Conservation (phyloP, 306 rosid species). For the Sphenostylis stenocarpa region DNA sequence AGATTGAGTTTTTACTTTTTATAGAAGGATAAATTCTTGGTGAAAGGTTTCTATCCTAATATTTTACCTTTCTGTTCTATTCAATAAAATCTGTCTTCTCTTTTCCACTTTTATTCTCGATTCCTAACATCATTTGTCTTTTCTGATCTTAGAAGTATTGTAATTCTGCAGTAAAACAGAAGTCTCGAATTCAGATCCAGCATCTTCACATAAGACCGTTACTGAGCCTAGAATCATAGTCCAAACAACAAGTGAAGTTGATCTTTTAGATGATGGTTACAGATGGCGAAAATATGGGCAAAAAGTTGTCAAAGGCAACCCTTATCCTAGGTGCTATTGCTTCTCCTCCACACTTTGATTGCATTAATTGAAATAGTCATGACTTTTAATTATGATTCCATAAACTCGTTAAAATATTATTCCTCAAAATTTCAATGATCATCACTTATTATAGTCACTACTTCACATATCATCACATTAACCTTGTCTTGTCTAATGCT, state of each 20-base stretch:
- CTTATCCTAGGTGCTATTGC: constrained; percentile 70
- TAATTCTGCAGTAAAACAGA: constrained; percentile 57
- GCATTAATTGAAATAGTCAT: background rate
- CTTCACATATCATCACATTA: background rate
- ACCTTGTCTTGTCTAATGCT: constrained; percentile 17
- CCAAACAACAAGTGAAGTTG: constrained; percentile 89
- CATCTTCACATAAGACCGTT: constrained; percentile 70
- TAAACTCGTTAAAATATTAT: background rate
- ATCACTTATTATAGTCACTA: background rate
- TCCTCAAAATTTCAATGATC: background rate
- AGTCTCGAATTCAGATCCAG: constrained; percentile 45
- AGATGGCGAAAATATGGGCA: constrained; percentile 92
- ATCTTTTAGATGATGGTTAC: constrained; percentile 83
- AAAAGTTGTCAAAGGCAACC: constrained; percentile 84
- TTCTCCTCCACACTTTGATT: constrained; percentile 25
- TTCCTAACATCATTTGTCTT: background rate
- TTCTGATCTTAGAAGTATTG: constrained; percentile 16
- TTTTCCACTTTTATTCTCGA: background rate
- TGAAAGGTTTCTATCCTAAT: background rate
- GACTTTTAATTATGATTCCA: background rate
- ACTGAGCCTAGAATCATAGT: constrained; percentile 82
- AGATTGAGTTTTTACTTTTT: background rate
- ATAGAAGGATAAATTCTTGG: background rate
- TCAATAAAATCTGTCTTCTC: background rate
- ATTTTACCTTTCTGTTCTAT: background rate